Percentiles rank a stretch among this genome's conserved stretches.
These are phyloP conservation scores for Puccinia horiana DNA, from an alignment of 1,284 basidiomycete genomes.

Conservation along the genomic window DNA sequence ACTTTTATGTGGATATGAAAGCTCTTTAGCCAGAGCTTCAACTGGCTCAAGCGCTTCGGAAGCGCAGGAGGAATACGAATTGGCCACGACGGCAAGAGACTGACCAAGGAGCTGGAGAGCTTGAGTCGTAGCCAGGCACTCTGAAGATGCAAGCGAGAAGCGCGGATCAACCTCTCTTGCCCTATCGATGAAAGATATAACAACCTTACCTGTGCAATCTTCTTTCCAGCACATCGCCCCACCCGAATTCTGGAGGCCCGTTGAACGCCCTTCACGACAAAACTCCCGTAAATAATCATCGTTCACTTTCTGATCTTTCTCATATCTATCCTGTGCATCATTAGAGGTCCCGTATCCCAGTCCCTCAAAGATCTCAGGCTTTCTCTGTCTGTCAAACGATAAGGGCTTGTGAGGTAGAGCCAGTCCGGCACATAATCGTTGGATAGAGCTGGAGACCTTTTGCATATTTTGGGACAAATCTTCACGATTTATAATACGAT, in stretches of 20 bases:
- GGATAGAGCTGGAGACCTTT: conserved; percentile 12
- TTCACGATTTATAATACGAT: background rate
- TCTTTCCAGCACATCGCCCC: conserved; percentile 45
- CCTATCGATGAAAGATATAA: background rate
- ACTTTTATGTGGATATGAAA: conserved; percentile 26
- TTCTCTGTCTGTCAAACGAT: background rate
- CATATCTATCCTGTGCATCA: background rate
- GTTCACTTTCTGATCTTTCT: background rate
- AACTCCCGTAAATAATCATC: background rate
- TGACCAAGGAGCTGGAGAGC: conserved; percentile 32
- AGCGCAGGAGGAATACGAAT: conserved; percentile 8
- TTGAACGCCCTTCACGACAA: background rate
- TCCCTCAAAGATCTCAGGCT: background rate
- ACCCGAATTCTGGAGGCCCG: conserved; percentile 25
- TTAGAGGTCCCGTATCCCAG: background rate
- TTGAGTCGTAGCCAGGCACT: conserved; percentile 29
- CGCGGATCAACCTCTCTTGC: background rate
- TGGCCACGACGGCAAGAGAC: conserved; percentile 5
- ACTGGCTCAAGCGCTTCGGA: conserved; percentile 28
- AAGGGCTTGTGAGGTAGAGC: conserved; percentile 5
- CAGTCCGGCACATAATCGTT: conserved; percentile 19
- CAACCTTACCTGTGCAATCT: conserved; percentile 30
- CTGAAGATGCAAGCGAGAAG: background rate
- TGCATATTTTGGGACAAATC: conserved; percentile 28
- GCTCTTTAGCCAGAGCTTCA: conserved; percentile 33